Base-by-base conservation (phyloP, 805 yeast genomes). In the Wickerhamiella azyma region DNA sequence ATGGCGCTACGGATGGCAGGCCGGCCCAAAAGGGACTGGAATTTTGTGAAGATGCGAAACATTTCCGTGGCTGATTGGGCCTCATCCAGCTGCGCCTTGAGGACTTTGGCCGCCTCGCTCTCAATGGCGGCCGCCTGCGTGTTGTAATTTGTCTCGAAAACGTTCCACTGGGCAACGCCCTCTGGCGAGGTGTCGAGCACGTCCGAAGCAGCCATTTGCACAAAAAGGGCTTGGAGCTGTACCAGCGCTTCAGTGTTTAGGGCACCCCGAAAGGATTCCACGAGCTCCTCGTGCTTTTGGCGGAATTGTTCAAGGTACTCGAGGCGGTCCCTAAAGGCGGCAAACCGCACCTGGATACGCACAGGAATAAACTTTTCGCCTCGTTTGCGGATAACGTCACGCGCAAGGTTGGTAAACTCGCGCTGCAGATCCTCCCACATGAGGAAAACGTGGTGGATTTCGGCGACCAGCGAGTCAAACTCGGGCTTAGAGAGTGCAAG, bases 331-430 rank as follows among this genome's bases (percentile, higher is more conserved):
- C 64, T 68, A 1, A 73, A 59, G 10, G 50, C 51, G 1, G 45
- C 36, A 37, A 67, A 71, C 2, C 70, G 63, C 8, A 76, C 69
- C n/a, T 65, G 66, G 9, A 85, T 67, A 48, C 77, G 74, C 17
- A 85, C 74, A 18, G 79, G 72, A 11, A 80, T 70, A 56, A 81
- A 80, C 49, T 76, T 77, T 46, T 82, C 89, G 8, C 77, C 75
- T 37, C 92, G 64, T 54, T 78, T 82, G 51, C 96, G 67, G 36
- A 83, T 66, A 2, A 82, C 61, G 49, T 88, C 96, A 47, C 96
- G 71, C 0, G 85, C 74, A 37, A 81, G 57, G 43, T 75, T 71
- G 1, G 77, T 73, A 63, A 79, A 75, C 46, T 77, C 83, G 55
- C 79, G 77, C 9, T 77, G 57, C 36, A 74, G 71, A 24, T 67